These are phyloP conservation scores for Cyberlindnera xishuangbannaensis DNA, from an alignment of 805 yeast genomes.

Conservation along the genomic window DNA sequence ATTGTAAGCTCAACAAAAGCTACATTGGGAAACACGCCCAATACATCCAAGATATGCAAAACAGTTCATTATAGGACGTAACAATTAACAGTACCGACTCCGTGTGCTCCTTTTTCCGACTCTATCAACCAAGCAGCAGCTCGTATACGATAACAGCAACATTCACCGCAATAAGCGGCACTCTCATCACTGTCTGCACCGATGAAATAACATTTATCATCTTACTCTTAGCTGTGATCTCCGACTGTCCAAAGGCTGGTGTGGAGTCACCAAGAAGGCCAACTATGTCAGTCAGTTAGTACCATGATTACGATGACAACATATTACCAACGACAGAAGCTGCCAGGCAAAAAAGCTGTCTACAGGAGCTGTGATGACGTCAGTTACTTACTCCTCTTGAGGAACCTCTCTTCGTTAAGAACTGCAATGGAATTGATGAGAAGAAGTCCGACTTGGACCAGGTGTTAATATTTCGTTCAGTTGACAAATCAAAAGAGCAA, in stretches of 20 bases:
- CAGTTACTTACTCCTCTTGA: constrained; percentile 43
- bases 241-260: constrained; percentile 40
- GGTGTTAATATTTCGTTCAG: constrained; percentile 3
- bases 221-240: constrained; percentile 48
- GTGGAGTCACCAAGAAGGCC: constrained; percentile 35
- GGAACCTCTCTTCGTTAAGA: constrained; percentile 72
- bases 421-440: constrained; percentile 72
- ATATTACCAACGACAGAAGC: too few relatives aligned
- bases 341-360: too few relatives aligned
- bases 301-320: too few relatives aligned
- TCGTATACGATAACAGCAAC: constrained; percentile 64
- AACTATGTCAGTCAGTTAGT: constrained; percentile 28
- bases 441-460: constrained; percentile 34
- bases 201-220: constrained; percentile 65
- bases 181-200: constrained; percentile 66
- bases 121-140: constrained; percentile 60
- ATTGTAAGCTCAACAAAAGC: too few relatives aligned
- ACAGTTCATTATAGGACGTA: too few relatives aligned
- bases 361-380: too few relatives aligned
- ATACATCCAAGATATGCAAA: too few relatives aligned
- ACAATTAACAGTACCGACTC: too few relatives aligned
- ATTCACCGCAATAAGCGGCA: constrained; percentile 68
- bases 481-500: background rate
- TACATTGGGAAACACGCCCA: too few relatives aligned
- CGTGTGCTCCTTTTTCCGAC: too few relatives aligned